Percentiles rank a stretch among this genome's conserved stretches.
Evolutionary conservation across 2,329 filamentous ascomycete species (phyloP).

Genomic region (Leptosphaerulina australis): DNA sequence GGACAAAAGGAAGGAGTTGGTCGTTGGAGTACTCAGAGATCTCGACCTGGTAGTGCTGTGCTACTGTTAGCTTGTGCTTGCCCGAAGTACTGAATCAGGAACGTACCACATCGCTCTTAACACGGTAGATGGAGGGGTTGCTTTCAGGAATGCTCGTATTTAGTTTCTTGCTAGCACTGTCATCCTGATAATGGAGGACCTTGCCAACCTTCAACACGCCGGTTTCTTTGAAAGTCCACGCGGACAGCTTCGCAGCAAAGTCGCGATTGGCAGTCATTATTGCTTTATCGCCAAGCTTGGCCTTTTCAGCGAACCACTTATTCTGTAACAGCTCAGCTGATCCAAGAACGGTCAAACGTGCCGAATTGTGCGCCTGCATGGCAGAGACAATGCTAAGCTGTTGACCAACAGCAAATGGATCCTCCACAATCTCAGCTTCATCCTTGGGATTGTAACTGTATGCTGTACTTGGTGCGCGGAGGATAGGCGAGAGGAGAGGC

Average conservation of each 20-base stretch:
- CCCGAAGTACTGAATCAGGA: neutral
- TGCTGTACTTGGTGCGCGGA: slow-evolving; percentile 81
- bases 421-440: slow-evolving; percentile 72
- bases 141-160: slow-evolving; percentile 53
- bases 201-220: slow-evolving; percentile 85
- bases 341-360: slow-evolving; percentile 83
- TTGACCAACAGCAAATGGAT: slow-evolving; percentile 80
- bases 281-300: slow-evolving; percentile 62
- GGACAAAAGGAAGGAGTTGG: slow-evolving; percentile 74
- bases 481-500: slow-evolving; percentile 77
- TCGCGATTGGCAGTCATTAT: slow-evolving; percentile 77
- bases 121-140: slow-evolving; percentile 89
- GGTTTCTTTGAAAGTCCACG: slow-evolving; percentile 95
- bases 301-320: slow-evolving; percentile 83
- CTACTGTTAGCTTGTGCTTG: slow-evolving; percentile 17
- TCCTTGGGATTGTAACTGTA: slow-evolving; percentile 97
- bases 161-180: slow-evolving; percentile 58
- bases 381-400: slow-evolving; percentile 86
- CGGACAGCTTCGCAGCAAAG: slow-evolving; percentile 83
- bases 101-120: slow-evolving; percentile 96
- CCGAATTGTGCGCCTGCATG: slow-evolving; percentile 91
- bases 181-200: slow-evolving; percentile 74
- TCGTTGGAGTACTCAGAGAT: slow-evolving; percentile 82
- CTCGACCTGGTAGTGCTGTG: slow-evolving; percentile 82
- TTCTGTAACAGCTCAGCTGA: slow-evolving; percentile 87